Evolutionary conservation across 176 grass and related monocot genomes (phyloP).

Genomic region (Cenchrus americanus): DNA sequence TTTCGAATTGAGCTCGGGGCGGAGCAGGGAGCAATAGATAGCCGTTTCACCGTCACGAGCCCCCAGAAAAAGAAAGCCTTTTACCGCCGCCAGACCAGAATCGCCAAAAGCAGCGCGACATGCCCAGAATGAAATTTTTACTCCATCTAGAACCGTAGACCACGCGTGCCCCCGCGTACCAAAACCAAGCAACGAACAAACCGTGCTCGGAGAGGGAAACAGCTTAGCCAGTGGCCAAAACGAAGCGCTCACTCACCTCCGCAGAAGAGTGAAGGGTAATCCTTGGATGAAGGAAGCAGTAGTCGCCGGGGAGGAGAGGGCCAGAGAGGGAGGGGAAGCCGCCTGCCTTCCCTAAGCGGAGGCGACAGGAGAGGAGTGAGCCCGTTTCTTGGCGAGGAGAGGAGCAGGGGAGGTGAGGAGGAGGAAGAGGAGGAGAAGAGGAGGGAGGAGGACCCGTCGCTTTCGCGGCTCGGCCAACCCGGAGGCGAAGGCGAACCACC

Average conservation of each 20-base stretch:
- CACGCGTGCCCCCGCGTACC: background rate
- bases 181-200: background rate
- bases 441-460: conserved; percentile 41
- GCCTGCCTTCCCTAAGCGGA: conserved; percentile 25
- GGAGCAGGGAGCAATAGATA: background rate
- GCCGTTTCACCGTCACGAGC: conserved; percentile 37
- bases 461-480: conserved; percentile 59
- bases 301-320: background rate
- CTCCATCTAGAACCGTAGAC: conserved; percentile 24
- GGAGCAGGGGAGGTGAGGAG: background rate
- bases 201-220: background rate
- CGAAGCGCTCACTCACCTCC: conserved; percentile 32
- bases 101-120: conserved; percentile 46
- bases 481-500: conserved; percentile 51
- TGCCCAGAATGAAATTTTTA: background rate
- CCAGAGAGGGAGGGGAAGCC: background rate
- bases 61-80: conserved; percentile 42
- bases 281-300: background rate
- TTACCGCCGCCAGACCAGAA: conserved; percentile 50
- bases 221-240: background rate
- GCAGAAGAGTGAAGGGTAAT: background rate
- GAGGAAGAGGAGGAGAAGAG: background rate
- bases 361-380: conserved; percentile 7
- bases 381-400: conserved; percentile 26
- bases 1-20: conserved; percentile 28